These are phyloP conservation scores for Penicillium vulpinum DNA, from an alignment of 2,329 filamentous ascomycete genomes.

Conservation along the genomic window DNA sequence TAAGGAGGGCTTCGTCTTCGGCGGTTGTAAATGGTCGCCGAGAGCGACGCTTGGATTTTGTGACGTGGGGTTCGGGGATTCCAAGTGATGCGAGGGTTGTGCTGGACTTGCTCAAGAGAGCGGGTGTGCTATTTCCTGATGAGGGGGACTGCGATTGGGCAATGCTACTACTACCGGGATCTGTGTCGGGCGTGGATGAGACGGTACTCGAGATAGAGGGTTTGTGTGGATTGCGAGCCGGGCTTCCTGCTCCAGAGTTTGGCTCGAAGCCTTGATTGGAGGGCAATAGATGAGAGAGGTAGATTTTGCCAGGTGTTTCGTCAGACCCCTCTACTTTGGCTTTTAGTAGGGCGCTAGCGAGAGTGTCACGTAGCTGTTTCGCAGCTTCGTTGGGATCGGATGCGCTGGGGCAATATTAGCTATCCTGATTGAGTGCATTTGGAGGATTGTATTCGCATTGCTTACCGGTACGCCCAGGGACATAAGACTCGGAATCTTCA, in stretches of 20 bases:
- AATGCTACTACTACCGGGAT: conserved; percentile 12
- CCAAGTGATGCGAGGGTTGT: conserved; percentile 44
- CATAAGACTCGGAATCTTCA: conserved; percentile 56
- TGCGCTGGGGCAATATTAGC: conserved; percentile 20
- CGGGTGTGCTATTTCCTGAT: conserved; percentile 27
- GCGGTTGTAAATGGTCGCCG: conserved; percentile 57
- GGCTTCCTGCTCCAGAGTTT: conserved; percentile 13
- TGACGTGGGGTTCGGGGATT: conserved; percentile 50
- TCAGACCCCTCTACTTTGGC: conserved; percentile 30
- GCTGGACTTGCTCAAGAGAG: conserved; percentile 35
- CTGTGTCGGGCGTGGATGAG: conserved; percentile 17
- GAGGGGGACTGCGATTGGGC: conserved; percentile 15
- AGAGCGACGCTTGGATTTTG: conserved; percentile 53
- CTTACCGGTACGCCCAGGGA: conserved; percentile 48
- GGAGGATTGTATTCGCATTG: background rate
- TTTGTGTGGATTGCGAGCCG: conserved; percentile 17
- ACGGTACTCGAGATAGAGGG: conserved; percentile 21
- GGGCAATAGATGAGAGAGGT: conserved; percentile 27
- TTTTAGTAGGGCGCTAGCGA: conserved; percentile 36
- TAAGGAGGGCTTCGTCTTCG: conserved; percentile 60
- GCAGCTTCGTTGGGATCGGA: conserved; percentile 40
- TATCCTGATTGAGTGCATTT: background rate
- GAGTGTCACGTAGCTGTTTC: conserved; percentile 38
- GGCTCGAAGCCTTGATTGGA: conserved; percentile 16
- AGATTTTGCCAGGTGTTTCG: conserved; percentile 26